Evolutionary conservation across 2,329 filamentous ascomycete genomes (phyloP).

Genomic region (Sporothrix luriei): DNA sequence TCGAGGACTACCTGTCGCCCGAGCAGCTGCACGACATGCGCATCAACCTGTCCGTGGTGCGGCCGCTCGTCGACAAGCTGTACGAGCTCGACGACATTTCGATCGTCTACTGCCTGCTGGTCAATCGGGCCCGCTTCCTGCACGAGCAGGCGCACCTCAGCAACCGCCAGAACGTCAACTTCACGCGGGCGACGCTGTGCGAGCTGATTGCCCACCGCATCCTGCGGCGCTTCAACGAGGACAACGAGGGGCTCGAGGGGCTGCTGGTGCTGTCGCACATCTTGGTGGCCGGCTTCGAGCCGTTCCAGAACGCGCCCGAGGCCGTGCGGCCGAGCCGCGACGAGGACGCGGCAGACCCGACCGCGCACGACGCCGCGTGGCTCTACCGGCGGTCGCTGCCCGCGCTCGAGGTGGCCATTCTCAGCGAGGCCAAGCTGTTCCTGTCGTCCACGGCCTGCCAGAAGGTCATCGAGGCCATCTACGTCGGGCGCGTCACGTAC

Average conservation of each 20-base stretch:
- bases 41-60: conserved; percentile 78
- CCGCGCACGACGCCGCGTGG: conserved; percentile 49
- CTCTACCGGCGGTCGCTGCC: conserved; percentile 65
- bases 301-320: conserved; percentile 78
- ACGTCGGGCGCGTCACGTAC: conserved; percentile 77
- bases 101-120: conserved; percentile 80
- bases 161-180: conserved; percentile 79
- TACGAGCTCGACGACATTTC: conserved; percentile 80
- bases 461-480: conserved; percentile 80
- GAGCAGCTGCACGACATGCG: conserved; percentile 79
- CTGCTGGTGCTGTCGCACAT: conserved; percentile 76
- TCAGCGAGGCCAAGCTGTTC: conserved; percentile 79
- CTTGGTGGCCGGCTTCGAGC: conserved; percentile 79
- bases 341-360: background rate
- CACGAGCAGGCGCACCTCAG: conserved; percentile 74
- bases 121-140: conserved; percentile 79
- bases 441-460: conserved; percentile 76
- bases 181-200: conserved; percentile 75
- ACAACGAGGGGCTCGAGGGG: conserved; percentile 69
- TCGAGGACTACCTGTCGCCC: conserved; percentile 65
- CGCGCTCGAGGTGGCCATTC: conserved; percentile 78
- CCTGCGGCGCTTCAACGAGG: conserved; percentile 75
- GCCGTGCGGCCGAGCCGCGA: conserved; percentile 60
- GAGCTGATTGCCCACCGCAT: conserved; percentile 80
- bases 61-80: conserved; percentile 80